Percentiles rank a stretch among this genome's conserved stretches.
Conservation (phyloP, 208 protist genomes). For the Trypanosoma mega region DNA sequence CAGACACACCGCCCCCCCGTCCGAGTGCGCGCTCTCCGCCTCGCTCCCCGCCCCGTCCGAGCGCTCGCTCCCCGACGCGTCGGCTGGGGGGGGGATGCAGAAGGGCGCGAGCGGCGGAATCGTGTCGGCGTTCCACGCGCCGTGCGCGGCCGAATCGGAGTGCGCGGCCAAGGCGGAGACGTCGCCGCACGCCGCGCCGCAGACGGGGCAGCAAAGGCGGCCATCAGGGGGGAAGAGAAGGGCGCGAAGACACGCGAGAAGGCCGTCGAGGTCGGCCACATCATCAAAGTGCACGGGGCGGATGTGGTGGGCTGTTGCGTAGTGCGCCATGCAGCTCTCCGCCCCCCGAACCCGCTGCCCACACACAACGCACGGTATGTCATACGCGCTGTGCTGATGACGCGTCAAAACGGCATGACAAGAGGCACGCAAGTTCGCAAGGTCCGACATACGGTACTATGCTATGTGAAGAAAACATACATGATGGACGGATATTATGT, state of each 20-base stretch:
- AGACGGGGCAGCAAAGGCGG: slow-evolving; percentile 51
- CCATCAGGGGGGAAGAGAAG: slow-evolving; percentile 28
- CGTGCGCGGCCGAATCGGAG: slow-evolving; percentile 27
- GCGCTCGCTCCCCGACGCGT: too few species aligned
- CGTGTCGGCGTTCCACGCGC: slow-evolving; percentile 42
- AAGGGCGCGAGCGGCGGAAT: slow-evolving; percentile 46
- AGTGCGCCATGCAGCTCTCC: slow-evolving; percentile 58
- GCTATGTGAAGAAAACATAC: background rate
- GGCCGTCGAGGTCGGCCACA: slow-evolving; percentile 44
- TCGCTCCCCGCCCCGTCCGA: slow-evolving; percentile 42
- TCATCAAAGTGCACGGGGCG: slow-evolving; percentile 53
- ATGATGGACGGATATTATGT: background rate
- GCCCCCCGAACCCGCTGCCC: slow-evolving; percentile 36
- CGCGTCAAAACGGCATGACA: slow-evolving; percentile 63
- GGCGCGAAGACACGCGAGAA: slow-evolving; percentile 28
- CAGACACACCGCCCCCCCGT: slow-evolving; percentile 52
- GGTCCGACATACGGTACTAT: slow-evolving; percentile 21
- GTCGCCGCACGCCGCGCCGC: slow-evolving; percentile 19
- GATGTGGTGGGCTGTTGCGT: slow-evolving; percentile 41
- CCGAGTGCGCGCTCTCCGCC: slow-evolving; percentile 55
- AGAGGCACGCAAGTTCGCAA: slow-evolving; percentile 28
- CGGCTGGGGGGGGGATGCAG: slow-evolving; percentile 28
- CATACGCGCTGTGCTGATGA: slow-evolving; percentile 29
- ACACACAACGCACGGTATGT: slow-evolving; percentile 60
- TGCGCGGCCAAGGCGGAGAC: slow-evolving; percentile 23